Evolutionary conservation across 192 early-diverging fungal genomes (phyloP).

Genomic region (Thoreauomyces humboldtii): DNA sequence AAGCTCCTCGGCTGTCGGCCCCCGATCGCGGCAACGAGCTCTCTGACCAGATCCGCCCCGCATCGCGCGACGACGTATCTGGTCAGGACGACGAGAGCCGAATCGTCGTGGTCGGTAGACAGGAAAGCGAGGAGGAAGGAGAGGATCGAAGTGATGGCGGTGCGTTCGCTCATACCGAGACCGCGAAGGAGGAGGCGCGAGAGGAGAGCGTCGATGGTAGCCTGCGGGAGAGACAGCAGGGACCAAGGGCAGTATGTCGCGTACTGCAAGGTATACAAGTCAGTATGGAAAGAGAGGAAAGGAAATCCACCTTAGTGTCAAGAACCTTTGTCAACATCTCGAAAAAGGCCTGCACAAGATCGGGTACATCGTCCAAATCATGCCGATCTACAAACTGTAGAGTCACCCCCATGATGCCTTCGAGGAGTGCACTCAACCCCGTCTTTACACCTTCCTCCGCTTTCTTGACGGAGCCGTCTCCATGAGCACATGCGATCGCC

Average conservation of each 20-base stretch:
- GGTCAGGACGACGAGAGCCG: not conserved
- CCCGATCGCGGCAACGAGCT: constrained; percentile 11
- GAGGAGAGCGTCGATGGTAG: constrained; percentile 23
- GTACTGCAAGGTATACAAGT: not conserved
- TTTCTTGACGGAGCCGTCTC: not conserved
- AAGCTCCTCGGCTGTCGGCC: constrained; percentile 19
- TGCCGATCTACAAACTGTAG: constrained; percentile 15
- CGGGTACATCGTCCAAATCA: constrained; percentile 26
- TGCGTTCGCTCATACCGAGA: constrained; percentile 27
- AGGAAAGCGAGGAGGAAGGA: constrained; percentile 27
- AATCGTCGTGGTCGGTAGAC: not conserved
- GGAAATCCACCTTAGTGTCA: not conserved
- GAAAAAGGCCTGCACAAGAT: constrained; percentile 34
- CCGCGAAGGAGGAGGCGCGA: constrained; percentile 11
- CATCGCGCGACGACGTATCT: not conserved
- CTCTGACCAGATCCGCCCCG: not conserved
- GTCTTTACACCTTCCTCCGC: not conserved
- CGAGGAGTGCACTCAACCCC: constrained; percentile 4
- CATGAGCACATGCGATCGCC: constrained; percentile 9
- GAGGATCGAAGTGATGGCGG: constrained; percentile 21
- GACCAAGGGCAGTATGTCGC: constrained; percentile 27
- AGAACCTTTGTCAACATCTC: constrained; percentile 24
- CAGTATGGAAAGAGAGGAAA: not conserved
- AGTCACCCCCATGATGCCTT: constrained; percentile 14
- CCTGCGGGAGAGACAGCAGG: constrained; percentile 12